These are phyloP conservation scores for Alternaria atra DNA, from an alignment of 2,329 filamentous ascomycete species.

Conservation along the genomic window DNA sequence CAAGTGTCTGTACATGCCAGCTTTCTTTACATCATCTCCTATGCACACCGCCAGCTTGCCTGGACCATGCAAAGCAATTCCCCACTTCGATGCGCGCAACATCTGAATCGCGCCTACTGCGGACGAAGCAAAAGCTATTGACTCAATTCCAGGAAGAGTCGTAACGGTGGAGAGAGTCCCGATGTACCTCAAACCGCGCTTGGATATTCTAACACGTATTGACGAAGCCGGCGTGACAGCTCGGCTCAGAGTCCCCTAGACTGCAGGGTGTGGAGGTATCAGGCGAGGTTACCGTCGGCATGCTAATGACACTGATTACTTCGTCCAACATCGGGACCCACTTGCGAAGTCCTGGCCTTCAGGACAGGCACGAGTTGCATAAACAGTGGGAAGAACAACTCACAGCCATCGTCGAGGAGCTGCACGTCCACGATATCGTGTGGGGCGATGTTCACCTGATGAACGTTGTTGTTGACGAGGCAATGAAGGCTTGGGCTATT, in stretches of 20 bases:
- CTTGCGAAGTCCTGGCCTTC: constrained; percentile 4
- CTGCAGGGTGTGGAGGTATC: constrained; percentile 11
- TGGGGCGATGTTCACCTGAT: constrained; percentile 30
- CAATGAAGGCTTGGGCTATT: constrained; percentile 48
- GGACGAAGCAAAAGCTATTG: neutral
- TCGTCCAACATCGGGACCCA: constrained; percentile 5
- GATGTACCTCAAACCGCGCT: constrained; percentile 17
- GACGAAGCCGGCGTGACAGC: constrained; percentile 3
- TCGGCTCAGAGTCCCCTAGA: constrained; percentile 5
- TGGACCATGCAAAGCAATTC: neutral
- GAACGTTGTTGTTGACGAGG: constrained; percentile 50
- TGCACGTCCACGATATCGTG: constrained; percentile 26
- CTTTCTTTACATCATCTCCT: constrained; percentile 3
- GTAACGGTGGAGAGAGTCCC: constrained; percentile 4
- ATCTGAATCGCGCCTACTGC: neutral
- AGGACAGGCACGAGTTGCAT: constrained; percentile 5
- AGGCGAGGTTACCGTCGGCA: constrained; percentile 10
- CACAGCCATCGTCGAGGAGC: constrained; percentile 12
- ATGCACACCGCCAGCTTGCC: constrained; percentile 4
- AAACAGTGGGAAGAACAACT: constrained; percentile 14
- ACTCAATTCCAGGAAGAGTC: constrained; percentile 7
- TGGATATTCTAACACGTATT: constrained; percentile 7
- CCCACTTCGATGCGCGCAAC: neutral
- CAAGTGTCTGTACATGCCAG: constrained; percentile 4
- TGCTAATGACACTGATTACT: constrained; percentile 9